A percentile compares a stretch with the other conserved stretches of the same genome.
phyloP scores from a whole-genome alignment of 345 rosid genomes.

The Dipteronia dyeriana region DNA sequence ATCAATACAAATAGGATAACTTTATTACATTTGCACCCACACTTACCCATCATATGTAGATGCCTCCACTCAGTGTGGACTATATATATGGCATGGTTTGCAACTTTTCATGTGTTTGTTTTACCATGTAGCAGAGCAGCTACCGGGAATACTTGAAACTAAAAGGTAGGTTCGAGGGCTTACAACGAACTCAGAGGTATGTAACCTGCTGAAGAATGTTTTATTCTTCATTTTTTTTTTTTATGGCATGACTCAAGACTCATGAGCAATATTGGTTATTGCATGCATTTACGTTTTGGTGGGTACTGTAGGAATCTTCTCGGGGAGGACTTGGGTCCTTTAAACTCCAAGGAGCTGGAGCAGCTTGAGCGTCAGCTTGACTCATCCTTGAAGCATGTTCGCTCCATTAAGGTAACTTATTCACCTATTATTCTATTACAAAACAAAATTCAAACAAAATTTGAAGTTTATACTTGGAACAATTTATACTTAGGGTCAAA shows the following conservation, averaged over 20 bases:
- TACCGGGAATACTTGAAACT: slow-evolving; percentile 91
- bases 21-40: not conserved
- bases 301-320: slow-evolving; percentile 67
- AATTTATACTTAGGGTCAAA: no score
- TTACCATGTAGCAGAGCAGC: slow-evolving; percentile 53
- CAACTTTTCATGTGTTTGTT: slow-evolving; percentile 7
- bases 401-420: slow-evolving; percentile 74
- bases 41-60: not conserved
- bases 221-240: no score
- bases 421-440: no score
- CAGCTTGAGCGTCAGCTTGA: slow-evolving; percentile 95
- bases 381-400: slow-evolving; percentile 78
- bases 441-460: no score
- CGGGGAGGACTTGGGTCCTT: slow-evolving; percentile 93
- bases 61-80: not conserved
- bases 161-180: slow-evolving; percentile 69
- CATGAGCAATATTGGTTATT: no score
- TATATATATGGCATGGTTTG: not conserved
- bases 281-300: not conserved
- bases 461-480: no score
- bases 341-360: slow-evolving; percentile 89
- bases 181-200: slow-evolving; percentile 89
- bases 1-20: no score
- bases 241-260: no score
- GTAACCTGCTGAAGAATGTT: not conserved